Evolutionary conservation across 1,284 basidiomycete species (phyloP), one percentile per base, ranked within the genome.

Genomic region (Quambalaria eucalypti): DNA sequence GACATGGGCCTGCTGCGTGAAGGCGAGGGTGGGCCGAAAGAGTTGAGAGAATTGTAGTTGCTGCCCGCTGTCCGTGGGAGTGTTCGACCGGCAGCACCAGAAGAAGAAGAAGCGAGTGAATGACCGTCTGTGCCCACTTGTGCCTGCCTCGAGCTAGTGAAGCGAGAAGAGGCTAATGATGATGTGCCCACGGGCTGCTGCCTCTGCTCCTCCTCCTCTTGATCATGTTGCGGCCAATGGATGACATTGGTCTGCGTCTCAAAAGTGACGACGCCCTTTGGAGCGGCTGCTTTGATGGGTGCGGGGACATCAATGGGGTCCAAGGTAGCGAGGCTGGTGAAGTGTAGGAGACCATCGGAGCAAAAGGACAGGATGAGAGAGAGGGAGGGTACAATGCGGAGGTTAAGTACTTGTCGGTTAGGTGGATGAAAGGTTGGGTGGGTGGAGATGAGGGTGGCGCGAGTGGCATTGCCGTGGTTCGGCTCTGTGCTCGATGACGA

Each of bases 221-320:
- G n/a, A n/a, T n/a, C n/a, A n/a, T n/a, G n/a, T n/a, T n/a, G n/a
- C 29, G 26, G 23, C 30, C 42, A 52, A 25, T 38, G 25, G 50
- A 2, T n/a, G 21, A 88, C 80, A 7, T 79, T 82, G 0, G 85
- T 84, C 68, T 87, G 80, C 1, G 87, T 76, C 0, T 84, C 84
- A 62, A 95, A 91, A 1, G 87, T 86, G 51, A 91, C 82, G 0
- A 88, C 88, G 16, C 82, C 81, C 73, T 87, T 86, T 5, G 87
- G 84, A 69, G 50, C 36, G 16, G 10, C 28, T 3, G 50, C 33
- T 12, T 30, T 30, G 14, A 31, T 25, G n/a, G 21, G 49, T 2
- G 36, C n/a, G 7, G 49, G 49, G 23, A 38, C 5, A 2, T 50
- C 21, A 10, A 36, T 19, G 29, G 49, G 30, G 9, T 50, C 21